Base-by-base conservation (phyloP, 441 rosid genomes). In the Croton setiger region DNA sequence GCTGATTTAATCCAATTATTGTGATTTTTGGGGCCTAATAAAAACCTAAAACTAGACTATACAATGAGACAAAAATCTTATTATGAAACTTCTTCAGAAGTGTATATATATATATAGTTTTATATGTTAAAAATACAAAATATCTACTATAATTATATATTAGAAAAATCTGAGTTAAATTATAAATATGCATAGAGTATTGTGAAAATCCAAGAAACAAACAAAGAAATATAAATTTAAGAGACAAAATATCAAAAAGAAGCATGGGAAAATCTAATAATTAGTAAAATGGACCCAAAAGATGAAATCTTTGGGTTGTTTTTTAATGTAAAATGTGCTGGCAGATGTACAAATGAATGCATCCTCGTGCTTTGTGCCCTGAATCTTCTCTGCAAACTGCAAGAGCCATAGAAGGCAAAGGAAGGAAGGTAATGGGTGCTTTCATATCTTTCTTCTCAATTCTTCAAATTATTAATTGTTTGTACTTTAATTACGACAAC, bases 201-300 rank as follows among this genome's bases (percentile, higher is more conserved):
- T 39, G 10, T 0, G 43, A 39, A 39, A 39, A 27, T 39, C 43
- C 18, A 60, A 7, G 39, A 6, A n/a, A 39, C 5, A 20, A 61
- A 9, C 35, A 39, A 8, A 41, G 33, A 61, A 41, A 61, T 45
- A n/a, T 4, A 4, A 45, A 59, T 2, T 41, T 51, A 33, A 2
- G 49, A 44, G 64, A 45, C 71, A 68, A 68, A 57, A 57, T 33
- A 57, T 68, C 71, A 15, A 31, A 45, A 43, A 57, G 4, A 56
- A 45, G 63, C 2, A 21, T 67, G 71, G 52, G 63, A 8, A 68
- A 68, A 57, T 57, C 71, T 57, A 68, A 68, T 68, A 68, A 68
- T 68, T 68, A 41, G 54, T 8, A 5, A 37, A 58, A 64, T 5
- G 45, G 57, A 35, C 55, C 71, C 63, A 68, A 5, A 13, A 31